Percentiles rank a stretch among this genome's conserved stretches.
Evolutionary conservation across 2,329 filamentous ascomycete genomes (phyloP).

Genomic region (Coleophoma cylindrospora): DNA sequence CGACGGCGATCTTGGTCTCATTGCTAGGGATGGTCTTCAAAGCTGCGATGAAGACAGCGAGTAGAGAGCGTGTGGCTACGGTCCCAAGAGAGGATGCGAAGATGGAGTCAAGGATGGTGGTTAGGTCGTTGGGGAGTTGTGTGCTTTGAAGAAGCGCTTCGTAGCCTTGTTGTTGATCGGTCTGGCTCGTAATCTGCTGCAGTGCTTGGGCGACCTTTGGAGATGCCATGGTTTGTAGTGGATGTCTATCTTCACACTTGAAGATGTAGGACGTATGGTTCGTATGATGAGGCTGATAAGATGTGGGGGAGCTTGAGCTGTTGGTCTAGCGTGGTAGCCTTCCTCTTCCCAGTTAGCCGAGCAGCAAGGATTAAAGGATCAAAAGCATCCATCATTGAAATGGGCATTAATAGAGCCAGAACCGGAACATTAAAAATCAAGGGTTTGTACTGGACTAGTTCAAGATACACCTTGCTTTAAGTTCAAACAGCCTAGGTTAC

Average conservation of each 20-base stretch:
- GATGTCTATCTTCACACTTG: not conserved
- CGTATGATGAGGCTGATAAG: not conserved
- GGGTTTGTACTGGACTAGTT: too few relatives aligned
- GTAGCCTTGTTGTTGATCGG: slow-evolving; percentile 41
- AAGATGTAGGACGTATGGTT: not conserved
- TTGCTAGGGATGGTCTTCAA: slow-evolving; percentile 57
- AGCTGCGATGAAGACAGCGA: slow-evolving; percentile 51
- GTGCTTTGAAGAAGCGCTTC: slow-evolving; percentile 40
- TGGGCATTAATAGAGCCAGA: not conserved
- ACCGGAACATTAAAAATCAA: too few relatives aligned
- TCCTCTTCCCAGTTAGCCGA: not conserved
- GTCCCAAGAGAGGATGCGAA: slow-evolving; percentile 25
- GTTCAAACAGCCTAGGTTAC: too few relatives aligned
- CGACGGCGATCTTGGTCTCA: slow-evolving; percentile 70
- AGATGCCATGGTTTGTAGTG: slow-evolving; percentile 20
- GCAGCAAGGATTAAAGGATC: not conserved
- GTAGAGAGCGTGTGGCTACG: slow-evolving; percentile 24
- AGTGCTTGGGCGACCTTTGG: slow-evolving; percentile 39
- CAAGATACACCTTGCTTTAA: too few relatives aligned
- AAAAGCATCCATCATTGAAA: not conserved
- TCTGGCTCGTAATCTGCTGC: slow-evolving; percentile 30
- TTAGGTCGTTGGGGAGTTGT: slow-evolving; percentile 20
- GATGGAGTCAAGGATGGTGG: slow-evolving; percentile 24
- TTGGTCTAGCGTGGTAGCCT: not conserved
- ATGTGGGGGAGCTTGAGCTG: not conserved